These are phyloP conservation scores for Hordeum marinum DNA, from an alignment of 176 grass and related monocot species.

Conservation along the genomic window DNA sequence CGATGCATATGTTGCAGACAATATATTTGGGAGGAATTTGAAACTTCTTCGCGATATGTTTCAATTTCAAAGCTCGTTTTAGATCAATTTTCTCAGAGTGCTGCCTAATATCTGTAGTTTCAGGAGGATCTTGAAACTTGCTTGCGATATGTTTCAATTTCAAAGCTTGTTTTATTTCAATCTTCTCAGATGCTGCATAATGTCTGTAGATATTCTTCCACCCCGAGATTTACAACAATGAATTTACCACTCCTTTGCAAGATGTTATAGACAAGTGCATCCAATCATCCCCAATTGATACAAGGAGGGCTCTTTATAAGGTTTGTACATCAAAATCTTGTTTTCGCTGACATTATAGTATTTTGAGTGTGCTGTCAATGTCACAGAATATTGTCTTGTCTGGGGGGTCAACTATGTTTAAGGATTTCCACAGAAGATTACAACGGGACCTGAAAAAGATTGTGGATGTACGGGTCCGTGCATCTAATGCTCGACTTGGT, in stretches of 20 bases:
- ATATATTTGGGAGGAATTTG: background rate
- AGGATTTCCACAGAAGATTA: conserved; percentile 98
- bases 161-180: background rate
- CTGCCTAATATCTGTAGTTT: conserved; percentile 38
- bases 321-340: conserved; percentile 32
- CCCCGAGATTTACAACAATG: conserved; percentile 87
- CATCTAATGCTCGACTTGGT: conserved; percentile 51
- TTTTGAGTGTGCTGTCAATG: conserved; percentile 17
- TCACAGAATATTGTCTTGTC: conserved; percentile 95
- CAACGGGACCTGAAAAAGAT: conserved; percentile 96
- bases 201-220: conserved; percentile 82
- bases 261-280: conserved; percentile 91
- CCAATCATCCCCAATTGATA: conserved; percentile 97
- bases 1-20: background rate
- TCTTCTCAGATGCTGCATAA: conserved; percentile 4
- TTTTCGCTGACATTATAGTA: background rate
- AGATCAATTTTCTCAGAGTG: background rate
- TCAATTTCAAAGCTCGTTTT: background rate
- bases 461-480: conserved; percentile 70
- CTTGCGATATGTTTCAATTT: background rate
- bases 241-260: conserved; percentile 73
- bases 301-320: conserved; percentile 93
- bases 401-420: conserved; percentile 97
- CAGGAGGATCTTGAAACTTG: background rate
- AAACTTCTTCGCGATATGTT: background rate